Conservation (phyloP, 495 filamentous ascomycete genomes). For the Aspergillus saccharolyticus region DNA sequence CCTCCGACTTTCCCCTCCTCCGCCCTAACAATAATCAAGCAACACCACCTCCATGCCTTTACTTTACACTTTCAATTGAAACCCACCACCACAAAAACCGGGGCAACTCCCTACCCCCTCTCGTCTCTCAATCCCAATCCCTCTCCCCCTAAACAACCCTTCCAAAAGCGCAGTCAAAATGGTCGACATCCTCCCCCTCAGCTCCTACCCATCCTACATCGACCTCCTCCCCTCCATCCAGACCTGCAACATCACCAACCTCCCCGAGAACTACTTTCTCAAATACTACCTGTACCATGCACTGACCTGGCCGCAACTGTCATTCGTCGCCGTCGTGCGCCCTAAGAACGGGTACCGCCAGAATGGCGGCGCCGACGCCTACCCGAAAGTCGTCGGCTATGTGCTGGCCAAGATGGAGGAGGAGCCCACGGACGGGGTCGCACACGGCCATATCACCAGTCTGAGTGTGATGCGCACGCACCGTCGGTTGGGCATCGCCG, state of each 20-base stretch:
- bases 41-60: too few species aligned
- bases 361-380: conserved; percentile 27
- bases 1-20: too few species aligned
- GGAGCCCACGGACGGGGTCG: conserved; percentile 83
- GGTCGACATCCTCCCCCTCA: conserved; percentile 49
- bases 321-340: conserved; percentile 91
- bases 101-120: background rate
- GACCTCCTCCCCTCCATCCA: conserved; percentile 85
- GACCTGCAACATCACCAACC: conserved; percentile 96
- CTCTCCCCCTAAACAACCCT: background rate
- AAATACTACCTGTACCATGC: conserved; percentile 99
- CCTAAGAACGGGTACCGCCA: conserved; percentile 54
- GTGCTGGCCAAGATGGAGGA: conserved; percentile 99
- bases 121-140: background rate
- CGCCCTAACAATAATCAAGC: too few species aligned
- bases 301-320: conserved; percentile 93
- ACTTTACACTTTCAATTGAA: too few species aligned
- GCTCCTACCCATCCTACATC: conserved; percentile 47
- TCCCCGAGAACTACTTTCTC: conserved; percentile 99
- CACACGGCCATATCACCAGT: conserved; percentile 94
- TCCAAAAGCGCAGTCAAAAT: conserved; percentile 28
- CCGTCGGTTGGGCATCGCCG: conserved; percentile 81
- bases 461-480: conserved; percentile 97
- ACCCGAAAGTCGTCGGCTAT: conserved; percentile 97
- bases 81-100: too few species aligned